phyloP scores from a whole-genome alignment of 148 eudicot genomes.

The Camellia granthamiana region DNA sequence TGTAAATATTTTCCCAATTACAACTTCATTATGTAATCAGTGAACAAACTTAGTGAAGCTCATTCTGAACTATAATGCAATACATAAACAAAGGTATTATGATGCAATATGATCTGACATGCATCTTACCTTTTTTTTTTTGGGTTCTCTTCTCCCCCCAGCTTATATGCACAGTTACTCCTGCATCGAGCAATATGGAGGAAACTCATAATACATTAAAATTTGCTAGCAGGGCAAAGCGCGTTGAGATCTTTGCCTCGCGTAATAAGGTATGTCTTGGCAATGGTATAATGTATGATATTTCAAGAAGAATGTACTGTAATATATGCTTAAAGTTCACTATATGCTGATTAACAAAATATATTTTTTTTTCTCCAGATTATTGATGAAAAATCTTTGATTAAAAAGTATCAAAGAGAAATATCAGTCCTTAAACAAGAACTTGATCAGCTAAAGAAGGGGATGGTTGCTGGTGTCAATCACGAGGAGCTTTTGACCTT shows the following conservation, averaged over 20 bases:
- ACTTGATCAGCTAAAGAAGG: constrained; percentile 86
- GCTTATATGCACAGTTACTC: constrained; percentile 98
- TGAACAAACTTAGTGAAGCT: not conserved
- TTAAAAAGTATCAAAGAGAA: constrained; percentile 94
- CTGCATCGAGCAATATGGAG: constrained; percentile 97
- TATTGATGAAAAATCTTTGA: constrained; percentile 94
- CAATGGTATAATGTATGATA: not conserved
- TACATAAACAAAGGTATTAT: no score
- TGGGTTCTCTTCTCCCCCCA: constrained; percentile 25
- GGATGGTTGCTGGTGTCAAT: constrained; percentile 84
- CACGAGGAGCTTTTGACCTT: constrained; percentile 84
- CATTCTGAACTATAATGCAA: constrained; percentile 5
- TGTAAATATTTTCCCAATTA: not conserved
- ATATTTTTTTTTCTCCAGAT: constrained; percentile 43
- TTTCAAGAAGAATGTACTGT: not conserved
- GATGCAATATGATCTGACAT: not conserved
- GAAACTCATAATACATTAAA: constrained; percentile 97
- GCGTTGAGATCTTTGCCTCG: constrained; percentile 92
- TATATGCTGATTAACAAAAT: constrained; percentile 9
- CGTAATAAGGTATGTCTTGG: constrained; percentile 68
- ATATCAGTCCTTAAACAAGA: constrained; percentile 81
- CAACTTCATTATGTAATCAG: constrained; percentile 4
- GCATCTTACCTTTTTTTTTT: constrained; percentile 10
- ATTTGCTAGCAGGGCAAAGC: constrained; percentile 98
- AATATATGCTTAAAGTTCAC: no score